phyloP scores from a whole-genome alignment of 2,329 filamentous ascomycete species.

The Sporothrix brasiliensis region DNA sequence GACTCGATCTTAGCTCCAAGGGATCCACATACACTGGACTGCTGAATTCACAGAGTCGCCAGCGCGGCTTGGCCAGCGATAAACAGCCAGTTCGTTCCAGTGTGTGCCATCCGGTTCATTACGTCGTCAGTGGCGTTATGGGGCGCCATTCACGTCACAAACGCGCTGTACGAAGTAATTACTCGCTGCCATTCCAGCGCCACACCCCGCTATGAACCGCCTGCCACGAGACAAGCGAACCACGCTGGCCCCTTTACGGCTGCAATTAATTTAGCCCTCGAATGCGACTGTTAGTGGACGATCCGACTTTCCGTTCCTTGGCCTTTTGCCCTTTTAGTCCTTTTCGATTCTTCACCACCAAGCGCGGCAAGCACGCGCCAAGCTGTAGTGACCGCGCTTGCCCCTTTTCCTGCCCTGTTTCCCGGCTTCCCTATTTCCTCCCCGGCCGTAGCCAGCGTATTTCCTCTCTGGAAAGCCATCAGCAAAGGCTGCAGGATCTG shows the following conservation, averaged over 20 bases:
- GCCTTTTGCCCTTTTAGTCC: background rate
- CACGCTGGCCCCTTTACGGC: background rate
- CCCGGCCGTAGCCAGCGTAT: background rate
- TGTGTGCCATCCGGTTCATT: constrained; percentile 2
- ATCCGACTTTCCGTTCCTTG: background rate
- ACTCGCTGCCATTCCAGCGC: constrained; percentile 24
- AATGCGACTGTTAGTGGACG: background rate
- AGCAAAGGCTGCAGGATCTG: constrained; percentile 16
- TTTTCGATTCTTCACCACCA: constrained; percentile 14
- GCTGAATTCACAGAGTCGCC: constrained; percentile 29
- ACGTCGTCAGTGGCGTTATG: constrained; percentile 31
- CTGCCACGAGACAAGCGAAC: constrained; percentile 2
- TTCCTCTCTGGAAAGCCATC: background rate
- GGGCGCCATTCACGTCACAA: background rate
- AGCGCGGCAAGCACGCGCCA: constrained; percentile 5
- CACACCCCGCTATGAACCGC: background rate
- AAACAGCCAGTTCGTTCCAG: background rate
- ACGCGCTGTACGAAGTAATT: background rate
- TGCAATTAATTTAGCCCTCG: background rate
- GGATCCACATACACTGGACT: background rate
- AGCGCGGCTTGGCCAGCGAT: background rate
- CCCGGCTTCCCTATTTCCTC: background rate
- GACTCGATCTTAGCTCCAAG: background rate
- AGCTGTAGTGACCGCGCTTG: constrained; percentile 12
- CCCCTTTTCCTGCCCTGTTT: background rate